Evolutionary conservation across 2,329 filamentous ascomycete species (phyloP).

Genomic region (Sphaerulina musiva): DNA sequence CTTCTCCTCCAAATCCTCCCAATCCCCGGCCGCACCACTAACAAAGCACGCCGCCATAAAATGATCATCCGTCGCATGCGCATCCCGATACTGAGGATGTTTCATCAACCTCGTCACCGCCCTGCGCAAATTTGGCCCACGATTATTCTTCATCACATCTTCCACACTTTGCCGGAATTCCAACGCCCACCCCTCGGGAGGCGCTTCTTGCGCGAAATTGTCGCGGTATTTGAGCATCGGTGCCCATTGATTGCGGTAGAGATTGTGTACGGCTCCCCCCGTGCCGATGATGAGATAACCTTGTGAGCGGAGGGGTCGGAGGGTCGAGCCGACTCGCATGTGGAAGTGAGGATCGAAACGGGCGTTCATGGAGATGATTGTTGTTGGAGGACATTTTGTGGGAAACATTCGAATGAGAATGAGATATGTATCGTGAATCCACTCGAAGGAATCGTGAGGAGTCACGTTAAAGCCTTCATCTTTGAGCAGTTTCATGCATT

Average conservation of each 20-base stretch:
- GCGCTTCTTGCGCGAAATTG: slow-evolving; percentile 55
- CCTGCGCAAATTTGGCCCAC: slow-evolving; percentile 50
- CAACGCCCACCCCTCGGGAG: slow-evolving; percentile 55
- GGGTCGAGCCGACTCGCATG: slow-evolving; percentile 51
- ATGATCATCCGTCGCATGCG: slow-evolving; percentile 64
- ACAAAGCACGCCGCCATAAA: slow-evolving; percentile 62
- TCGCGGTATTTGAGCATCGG: slow-evolving; percentile 59
- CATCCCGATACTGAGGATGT: slow-evolving; percentile 58
- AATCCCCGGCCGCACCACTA: slow-evolving; percentile 50
- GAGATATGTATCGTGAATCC: slow-evolving; percentile 67
- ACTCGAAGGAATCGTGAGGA: slow-evolving; percentile 55
- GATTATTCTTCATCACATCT: slow-evolving; percentile 50
- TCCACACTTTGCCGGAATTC: slow-evolving; percentile 61
- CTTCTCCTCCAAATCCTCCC: no score
- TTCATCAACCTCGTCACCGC: slow-evolving; percentile 60
- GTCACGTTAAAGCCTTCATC: slow-evolving; percentile 50
- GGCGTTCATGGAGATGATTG: slow-evolving; percentile 51
- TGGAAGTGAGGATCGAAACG: slow-evolving; percentile 53
- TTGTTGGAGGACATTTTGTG: slow-evolving; percentile 57
- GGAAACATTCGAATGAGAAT: slow-evolving; percentile 67
- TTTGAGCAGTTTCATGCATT: slow-evolving; percentile 47
- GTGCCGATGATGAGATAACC: slow-evolving; percentile 53
- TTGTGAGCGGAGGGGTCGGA: slow-evolving; percentile 51
- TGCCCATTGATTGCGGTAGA: slow-evolving; percentile 60
- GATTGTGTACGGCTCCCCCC: slow-evolving; percentile 62